Evolutionary conservation across 345 rosid genomes (phyloP), one percentile per base, ranked within the genome.

Genomic region (Eucalyptus paniculata): DNA sequence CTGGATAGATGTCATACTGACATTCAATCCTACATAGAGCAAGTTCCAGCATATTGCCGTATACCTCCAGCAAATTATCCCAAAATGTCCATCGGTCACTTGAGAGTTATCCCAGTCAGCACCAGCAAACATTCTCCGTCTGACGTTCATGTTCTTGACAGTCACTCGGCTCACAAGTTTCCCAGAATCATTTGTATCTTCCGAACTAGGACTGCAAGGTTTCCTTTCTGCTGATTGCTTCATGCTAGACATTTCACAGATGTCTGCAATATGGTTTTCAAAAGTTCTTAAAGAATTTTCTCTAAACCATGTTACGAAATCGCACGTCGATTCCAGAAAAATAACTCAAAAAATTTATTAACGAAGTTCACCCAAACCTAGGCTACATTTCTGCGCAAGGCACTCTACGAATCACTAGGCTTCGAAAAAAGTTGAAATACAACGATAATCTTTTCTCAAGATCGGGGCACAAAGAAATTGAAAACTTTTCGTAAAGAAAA

Each of bases 61-160:
- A 92, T 97, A 94, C 91, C 99, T 96, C 82, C 94, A 95, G 90
- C 45, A 89, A 86, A 42, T 85, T 86, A 90, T 87, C 56, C 89
- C 83, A 54, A 90, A 54, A 65, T 50, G 89, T 85, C 89, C 92
- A 87, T 65, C 86, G 58, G 91, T 92, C 89, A 82, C 92, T 69
- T 65, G 60, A 91, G 92, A 88, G 88, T 90, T 88, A 88, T 37
- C 90, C 99, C 99, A 98, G 91, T 98, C 99, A 89, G 94, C 92
- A 92, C 99, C 99, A 89, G 93, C 93, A 91, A 93, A 94, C 92
- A 98, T 93, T 93, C 94, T 96, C 99, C 99, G 96, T 90, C 92
- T 93, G 89, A 96, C 90, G 89, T 95, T 90, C 60, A 95, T 90
- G 89, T 97, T 95, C 90, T 91, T 92, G 80, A 97, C 89, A 91